Evolutionary conservation across 192 early-diverging fungal species (phyloP), one percentile per base, ranked within the genome.

Genomic region (Backusella mclennaniae): DNA sequence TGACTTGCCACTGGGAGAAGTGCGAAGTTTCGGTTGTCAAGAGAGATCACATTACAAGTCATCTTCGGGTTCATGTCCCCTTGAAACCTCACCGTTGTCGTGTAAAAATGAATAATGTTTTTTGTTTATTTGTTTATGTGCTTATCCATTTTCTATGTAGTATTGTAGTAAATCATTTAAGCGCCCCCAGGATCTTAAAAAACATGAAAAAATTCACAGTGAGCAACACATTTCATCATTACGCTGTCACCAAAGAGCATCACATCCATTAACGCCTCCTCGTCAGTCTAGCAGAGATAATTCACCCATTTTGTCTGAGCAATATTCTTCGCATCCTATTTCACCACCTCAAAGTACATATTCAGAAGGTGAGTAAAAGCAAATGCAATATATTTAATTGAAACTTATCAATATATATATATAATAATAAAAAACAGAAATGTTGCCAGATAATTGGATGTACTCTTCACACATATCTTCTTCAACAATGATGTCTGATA

Each of bases 31-130:
- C 81, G 52, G 92, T 90, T 49, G 83, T 85, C 23, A 99, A 99
- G 87, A 85, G 97, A 76, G 97, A 99, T 83, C 97, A 99, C 81
- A 93, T 98, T 66, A 99, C 96, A n/a, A 94, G 92, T n/a, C 97
- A 99, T 78, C 84, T 98, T 75, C 87, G 96, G 71, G 93, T 97
- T 56, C 97, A 99, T 80, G 91, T 99, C 6, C 90, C 95, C 8
- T 88, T 95, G 23, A 97, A 97, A 84, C 97, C 97, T 8, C 90
- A 95, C 84, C 83, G 84, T 35, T 99, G 97, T 84, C 73, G 78
- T 66, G 93, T 94, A 86, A 39, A 26, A 26, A 26, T 26, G 0
- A 26, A 26, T 26, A 26, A 26, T 26, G 26, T 0, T 26, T 26
- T 14, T 52, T 66, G 17, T 38, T 29, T 35, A 17, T 52, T 42